Evolutionary conservation across 2,329 filamentous ascomycete genomes (phyloP), one percentile per base, ranked within the genome.

Genomic region (Tolypocladium nubicola): DNA sequence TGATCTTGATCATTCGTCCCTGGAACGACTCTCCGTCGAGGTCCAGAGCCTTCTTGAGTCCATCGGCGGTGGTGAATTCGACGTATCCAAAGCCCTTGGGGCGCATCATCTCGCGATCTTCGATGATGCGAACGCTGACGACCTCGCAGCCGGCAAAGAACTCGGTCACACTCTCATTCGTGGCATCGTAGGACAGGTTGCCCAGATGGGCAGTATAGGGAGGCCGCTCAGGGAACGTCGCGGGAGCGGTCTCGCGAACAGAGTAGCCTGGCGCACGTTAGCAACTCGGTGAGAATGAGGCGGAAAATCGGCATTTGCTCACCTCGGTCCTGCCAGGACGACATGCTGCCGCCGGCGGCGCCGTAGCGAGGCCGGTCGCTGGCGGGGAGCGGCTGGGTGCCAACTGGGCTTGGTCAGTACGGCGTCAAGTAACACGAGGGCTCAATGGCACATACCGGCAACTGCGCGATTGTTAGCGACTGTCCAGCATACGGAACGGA

Each of bases 61-160:
- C 93, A 54, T 97, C 93, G 50, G 94, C 77, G 55, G 85, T 87
- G 63, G 81, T 85, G 68, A 99, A 99, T 73, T 99, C 94, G 63
- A 96, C 93, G 72, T 99, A 99, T 61, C 93, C 94, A 68, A 99
- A 99, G 53, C 94, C 94, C 79, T 99, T 99, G 63, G 94, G 94
- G 69, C 92, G 91, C 73, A 88, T 85, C 70, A 94, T 88, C 72
- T 96, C 81, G 70, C 93, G 94, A 75, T 99, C 95, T 77, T 97
- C 93, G 62, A 99, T 96, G 67, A 99, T 91, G 67, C 94, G 89
- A 63, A 99, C 90, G 70, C 85, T 97, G 63, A 88, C 88, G 65
- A 97, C 87, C 62, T 90, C 83, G 73, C 93, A 97, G 57, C 81
- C 89, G 55, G 80, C 76, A 70, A 99, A 96, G 70, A 97, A 94